Base-by-base conservation (phyloP, 192 early-diverging fungal genomes). In the Backusella mclennaniae region DNA sequence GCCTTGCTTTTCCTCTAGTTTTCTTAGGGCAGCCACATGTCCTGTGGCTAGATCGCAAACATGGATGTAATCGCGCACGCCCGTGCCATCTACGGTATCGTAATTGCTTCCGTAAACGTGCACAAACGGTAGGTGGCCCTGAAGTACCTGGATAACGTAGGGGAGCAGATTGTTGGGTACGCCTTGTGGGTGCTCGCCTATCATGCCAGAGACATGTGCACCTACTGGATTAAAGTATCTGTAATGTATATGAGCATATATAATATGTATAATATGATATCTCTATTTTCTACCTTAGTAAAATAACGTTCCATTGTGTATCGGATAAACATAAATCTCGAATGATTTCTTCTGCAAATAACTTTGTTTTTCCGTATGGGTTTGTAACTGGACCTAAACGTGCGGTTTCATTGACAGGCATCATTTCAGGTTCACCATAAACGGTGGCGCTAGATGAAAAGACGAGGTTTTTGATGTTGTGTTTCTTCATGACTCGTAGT, bases 181-280 rank as follows among this genome's bases (percentile, higher is more conserved):
- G 46, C 91, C 91, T 79, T 92, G 91, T 23, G 92, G 92, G 81
- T 97, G 92, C 80, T 99, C 97, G 23, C 97, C 97, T 85, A 97
- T 96, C 49, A 92, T 87, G 39, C 97, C 97, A 31, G 92, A 87
- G 66, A 85, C 89, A 84, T 99, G 94, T 5, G 97, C 97, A 49
- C 97, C 96, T 5, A 92, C 93, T 21, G 97, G 94, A 85, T 99
- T 99, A 73, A 99, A 99, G 84, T 96, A 99, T 70, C 96, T 84
- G 21, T 87, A 11, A 23, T 53, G n/a, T 53, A n/a, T 23, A 26
- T 59, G 0, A 33, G 33, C 3, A 33, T 33, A 33, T 33, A 33
- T 26, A 0, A 0, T 26, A 26, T 26, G 0, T 26, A 31, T 31
- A 1, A 31, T 31, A 31, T 31, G 1, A 0, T 31, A 31, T 31